These are phyloP conservation scores for Agaricus subrufescens DNA, from an alignment of 768 basidiomycete genomes.

Conservation along the genomic window DNA sequence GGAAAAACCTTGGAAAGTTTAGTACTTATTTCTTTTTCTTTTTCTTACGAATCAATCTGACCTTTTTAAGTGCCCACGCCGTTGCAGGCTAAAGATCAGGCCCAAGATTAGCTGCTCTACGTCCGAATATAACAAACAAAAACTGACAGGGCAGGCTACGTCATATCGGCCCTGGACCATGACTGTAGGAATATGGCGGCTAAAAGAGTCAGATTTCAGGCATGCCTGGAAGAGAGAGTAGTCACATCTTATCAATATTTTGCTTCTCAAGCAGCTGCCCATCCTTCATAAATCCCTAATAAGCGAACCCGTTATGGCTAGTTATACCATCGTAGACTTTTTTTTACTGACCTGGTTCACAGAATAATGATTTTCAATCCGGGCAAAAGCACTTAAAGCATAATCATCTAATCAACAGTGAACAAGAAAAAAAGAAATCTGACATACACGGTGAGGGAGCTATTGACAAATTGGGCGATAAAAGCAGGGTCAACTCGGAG, in stretches of 20 bases:
- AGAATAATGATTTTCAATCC: conserved; percentile 91
- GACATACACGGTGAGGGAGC: conserved; percentile 69
- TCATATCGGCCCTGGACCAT: conserved; percentile 89
- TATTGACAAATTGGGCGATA: conserved; percentile 64
- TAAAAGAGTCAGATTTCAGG: conserved; percentile 19
- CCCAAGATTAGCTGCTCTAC: background rate
- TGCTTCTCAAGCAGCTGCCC: conserved; percentile 85
- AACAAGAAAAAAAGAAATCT: no score
- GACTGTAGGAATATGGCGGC: conserved; percentile 82
- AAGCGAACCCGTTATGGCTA: background rate
- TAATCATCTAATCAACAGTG: background rate
- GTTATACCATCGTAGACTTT: background rate
- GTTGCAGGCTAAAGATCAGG: conserved; percentile 56
- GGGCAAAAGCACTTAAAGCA: conserved; percentile 68
- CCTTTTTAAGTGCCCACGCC: conserved; percentile 76
- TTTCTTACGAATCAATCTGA: conserved; percentile 1
- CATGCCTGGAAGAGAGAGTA: background rate
- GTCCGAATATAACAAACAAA: background rate
- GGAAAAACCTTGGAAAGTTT: conserved; percentile 53
- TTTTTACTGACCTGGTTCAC: conserved; percentile 57
- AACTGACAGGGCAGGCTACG: conserved; percentile 74
- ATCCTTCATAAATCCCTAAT: conserved; percentile 79
- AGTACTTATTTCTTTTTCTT: no score
- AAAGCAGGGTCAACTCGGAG: conserved; percentile 67
- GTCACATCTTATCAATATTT: conserved; percentile 85